Evolutionary conservation across 78 protist genomes (phyloP).

Genomic region (Tieghemostelium lacteum): DNA sequence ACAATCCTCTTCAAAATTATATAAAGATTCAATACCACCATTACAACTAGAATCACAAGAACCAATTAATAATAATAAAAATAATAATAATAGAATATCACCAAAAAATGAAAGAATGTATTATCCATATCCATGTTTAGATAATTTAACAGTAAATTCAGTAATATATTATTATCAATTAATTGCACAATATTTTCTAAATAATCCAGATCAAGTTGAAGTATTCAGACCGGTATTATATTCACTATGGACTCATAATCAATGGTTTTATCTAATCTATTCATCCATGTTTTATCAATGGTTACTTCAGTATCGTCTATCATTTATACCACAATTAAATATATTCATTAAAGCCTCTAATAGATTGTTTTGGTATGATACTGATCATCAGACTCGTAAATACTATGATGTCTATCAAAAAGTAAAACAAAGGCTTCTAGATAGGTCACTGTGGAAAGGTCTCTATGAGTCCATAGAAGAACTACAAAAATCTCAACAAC

Average conservation of each 20-base stretch:
- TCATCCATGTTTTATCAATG: constrained; percentile 44
- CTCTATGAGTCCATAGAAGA: constrained; percentile 19
- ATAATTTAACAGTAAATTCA: neutral
- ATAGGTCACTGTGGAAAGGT: constrained; percentile 48
- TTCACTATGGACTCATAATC: constrained; percentile 57
- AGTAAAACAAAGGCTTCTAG: constrained; percentile 28
- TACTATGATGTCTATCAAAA: constrained; percentile 26
- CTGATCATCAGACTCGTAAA: constrained; percentile 18
- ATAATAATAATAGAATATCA: neutral
- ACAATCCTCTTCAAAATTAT: neutral
- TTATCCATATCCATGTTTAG: constrained; percentile 48
- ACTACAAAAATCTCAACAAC: neutral
- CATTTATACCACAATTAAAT: constrained; percentile 68
- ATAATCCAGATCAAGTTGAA: constrained; percentile 61
- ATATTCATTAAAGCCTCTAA: constrained; percentile 60
- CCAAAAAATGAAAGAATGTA: neutral
- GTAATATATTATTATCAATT: constrained; percentile 62
- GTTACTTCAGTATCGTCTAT: constrained; percentile 61
- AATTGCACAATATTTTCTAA: constrained; percentile 34
- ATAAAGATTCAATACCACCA: neutral
- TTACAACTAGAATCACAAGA: neutral
- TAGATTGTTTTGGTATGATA: constrained; percentile 69
- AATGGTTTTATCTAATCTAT: constrained; percentile 58
- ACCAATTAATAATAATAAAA: neutral
- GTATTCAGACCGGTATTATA: constrained; percentile 39